phyloP scores from a whole-genome alignment of 345 rosid genomes.

The Erucastrum elatum region DNA sequence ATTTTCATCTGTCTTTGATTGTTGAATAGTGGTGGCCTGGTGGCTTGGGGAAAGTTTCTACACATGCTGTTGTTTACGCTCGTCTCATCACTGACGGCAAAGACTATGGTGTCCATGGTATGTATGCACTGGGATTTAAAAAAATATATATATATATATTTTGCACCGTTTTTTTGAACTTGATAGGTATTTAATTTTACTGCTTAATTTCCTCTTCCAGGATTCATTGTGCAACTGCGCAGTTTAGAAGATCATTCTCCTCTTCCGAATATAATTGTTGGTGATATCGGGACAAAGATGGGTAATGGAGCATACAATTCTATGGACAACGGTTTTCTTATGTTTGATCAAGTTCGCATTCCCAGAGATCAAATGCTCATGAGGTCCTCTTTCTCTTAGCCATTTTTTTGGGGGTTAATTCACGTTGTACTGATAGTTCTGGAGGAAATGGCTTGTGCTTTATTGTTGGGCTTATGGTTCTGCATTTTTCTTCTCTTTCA shows the following conservation, averaged over 20 bases:
- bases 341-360: constrained; percentile 87
- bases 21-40: constrained; percentile 98
- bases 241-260: constrained; percentile 94
- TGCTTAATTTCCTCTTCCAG: constrained; percentile 48
- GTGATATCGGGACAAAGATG: constrained; percentile 93
- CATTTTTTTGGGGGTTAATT: constrained; percentile 3
- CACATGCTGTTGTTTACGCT: constrained; percentile 94
- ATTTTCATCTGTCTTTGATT: constrained; percentile 9
- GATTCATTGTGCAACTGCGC: constrained; percentile 94
- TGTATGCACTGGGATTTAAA: constrained; percentile 7
- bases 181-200: constrained; percentile 27
- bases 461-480: constrained; percentile 1
- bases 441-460: constrained; percentile 12
- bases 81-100: constrained; percentile 75
- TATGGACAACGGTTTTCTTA: constrained; percentile 95
- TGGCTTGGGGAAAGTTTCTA: constrained; percentile 87
- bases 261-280: constrained; percentile 87
- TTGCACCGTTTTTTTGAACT: background rate
- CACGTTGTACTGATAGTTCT: constrained; percentile 3
- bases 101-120: constrained; percentile 93
- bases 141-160: background rate
- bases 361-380: constrained; percentile 95
- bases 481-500: constrained; percentile 24
- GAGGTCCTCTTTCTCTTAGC: constrained; percentile 53
- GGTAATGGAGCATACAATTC: constrained; percentile 91